phyloP scores from a whole-genome alignment of 371 early-diverging fungal species.

The Apophysomyces sp. region DNA sequence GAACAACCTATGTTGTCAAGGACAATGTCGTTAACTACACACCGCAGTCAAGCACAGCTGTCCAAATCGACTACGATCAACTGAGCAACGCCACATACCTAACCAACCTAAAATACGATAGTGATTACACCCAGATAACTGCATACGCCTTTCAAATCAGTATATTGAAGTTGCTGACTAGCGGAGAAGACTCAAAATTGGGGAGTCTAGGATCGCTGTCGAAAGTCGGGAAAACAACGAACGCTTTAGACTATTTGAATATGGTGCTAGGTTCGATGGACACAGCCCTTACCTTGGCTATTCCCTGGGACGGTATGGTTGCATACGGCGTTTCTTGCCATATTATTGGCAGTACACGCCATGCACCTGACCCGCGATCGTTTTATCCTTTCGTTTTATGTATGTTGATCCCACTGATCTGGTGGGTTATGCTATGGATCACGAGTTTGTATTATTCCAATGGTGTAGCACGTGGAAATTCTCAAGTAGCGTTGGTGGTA shows the following conservation, averaged over 20 bases:
- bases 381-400: constrained; percentile 1
- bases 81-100: neutral
- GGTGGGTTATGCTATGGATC: constrained; percentile 15
- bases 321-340: neutral
- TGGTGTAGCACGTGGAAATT: constrained; percentile 16
- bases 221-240: neutral
- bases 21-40: neutral
- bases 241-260: no score
- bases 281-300: no score
- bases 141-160: constrained; percentile 9
- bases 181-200: neutral
- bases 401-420: neutral
- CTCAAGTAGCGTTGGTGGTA: constrained; percentile 10
- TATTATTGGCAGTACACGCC: neutral
- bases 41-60: neutral
- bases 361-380: neutral
- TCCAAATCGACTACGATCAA: constrained; percentile 8
- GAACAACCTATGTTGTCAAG: neutral
- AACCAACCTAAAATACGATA: neutral
- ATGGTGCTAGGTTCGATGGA: no score
- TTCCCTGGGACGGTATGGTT: no score
- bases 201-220: neutral
- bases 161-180: neutral
- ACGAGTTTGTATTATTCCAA: constrained; percentile 5
- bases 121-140: neutral